Conservation (phyloP, 2,329 filamentous ascomycete species). For the Aspergillus niger region DNA sequence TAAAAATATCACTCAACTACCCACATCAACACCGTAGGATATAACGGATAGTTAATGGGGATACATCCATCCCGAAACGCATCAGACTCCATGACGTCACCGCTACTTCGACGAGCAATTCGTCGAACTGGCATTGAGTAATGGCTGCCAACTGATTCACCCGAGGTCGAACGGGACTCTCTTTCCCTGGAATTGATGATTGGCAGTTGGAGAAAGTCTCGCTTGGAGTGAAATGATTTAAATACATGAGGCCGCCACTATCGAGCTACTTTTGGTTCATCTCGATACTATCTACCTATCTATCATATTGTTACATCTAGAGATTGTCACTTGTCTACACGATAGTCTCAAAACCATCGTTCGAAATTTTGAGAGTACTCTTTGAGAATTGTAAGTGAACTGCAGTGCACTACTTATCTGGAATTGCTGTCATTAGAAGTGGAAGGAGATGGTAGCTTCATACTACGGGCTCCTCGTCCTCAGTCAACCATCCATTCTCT, state of each 20-base stretch:
- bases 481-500: too few species aligned
- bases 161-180: conserved; percentile 3
- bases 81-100: conserved; percentile 18
- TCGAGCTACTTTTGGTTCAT: neutral
- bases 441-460: too few species aligned
- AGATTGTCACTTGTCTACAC: too few species aligned
- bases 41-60: neutral
- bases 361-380: too few species aligned
- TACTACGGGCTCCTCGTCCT: too few species aligned
- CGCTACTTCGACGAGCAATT: neutral
- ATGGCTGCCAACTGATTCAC: neutral
- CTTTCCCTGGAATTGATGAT: neutral
- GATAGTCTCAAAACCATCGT: too few species aligned
- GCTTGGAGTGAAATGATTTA: neutral
- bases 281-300: neutral
- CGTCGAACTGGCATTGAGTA: neutral
- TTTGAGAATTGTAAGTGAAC: too few species aligned
- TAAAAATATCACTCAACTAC: neutral
- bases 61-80: neutral
- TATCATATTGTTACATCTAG: neutral
- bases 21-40: neutral
- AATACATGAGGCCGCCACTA: neutral
- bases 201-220: neutral
- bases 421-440: too few species aligned
- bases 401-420: too few species aligned